Percentiles rank a stretch among this genome's conserved stretches.
Conservation (phyloP, 164 flowering plant species). For the Protea cynaroides region DNA sequence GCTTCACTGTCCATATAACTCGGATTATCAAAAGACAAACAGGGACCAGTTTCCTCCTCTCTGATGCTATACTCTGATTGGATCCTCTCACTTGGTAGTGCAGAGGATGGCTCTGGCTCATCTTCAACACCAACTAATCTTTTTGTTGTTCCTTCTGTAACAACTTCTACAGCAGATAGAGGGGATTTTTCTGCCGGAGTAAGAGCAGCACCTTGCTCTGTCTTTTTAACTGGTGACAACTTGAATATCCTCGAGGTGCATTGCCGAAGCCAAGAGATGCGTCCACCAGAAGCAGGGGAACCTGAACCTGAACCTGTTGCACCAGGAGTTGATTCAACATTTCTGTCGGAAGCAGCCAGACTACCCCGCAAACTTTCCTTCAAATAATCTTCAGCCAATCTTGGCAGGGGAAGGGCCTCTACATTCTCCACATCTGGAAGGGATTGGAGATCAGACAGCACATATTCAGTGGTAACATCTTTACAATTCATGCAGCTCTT, state of each 20-base stretch:
- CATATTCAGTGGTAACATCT: constrained; percentile 37
- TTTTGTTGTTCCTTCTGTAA: constrained; percentile 13
- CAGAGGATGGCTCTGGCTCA: constrained; percentile 14
- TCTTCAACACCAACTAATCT: constrained; percentile 5
- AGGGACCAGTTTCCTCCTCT: constrained; percentile 20
- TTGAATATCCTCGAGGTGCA: constrained; percentile 52
- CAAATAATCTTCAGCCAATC: constrained; percentile 25
- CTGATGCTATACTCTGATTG: constrained; percentile 19
- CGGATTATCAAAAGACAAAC: constrained; percentile 29
- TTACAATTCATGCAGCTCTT: constrained; percentile 61
- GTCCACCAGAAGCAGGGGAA: constrained; percentile 29
- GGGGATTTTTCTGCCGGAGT: constrained; percentile 7
- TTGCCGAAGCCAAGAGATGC: constrained; percentile 53
- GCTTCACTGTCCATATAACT: constrained; percentile 25
- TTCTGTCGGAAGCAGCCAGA: constrained; percentile 21
- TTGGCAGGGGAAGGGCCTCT: constrained; percentile 30
- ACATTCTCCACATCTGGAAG: constrained; percentile 35
- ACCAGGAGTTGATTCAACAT: constrained; percentile 18
- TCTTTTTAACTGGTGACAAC: constrained; percentile 39
- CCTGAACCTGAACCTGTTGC: constrained; percentile 18
- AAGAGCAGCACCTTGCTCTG: constrained; percentile 17
- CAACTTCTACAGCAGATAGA: constrained; percentile 2
- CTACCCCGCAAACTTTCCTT: constrained; percentile 14
- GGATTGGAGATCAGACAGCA: constrained; percentile 38
- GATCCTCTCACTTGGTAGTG: constrained; percentile 19